Evolutionary conservation across 805 yeast species (phyloP).

Genomic region (Saccharomycopsis sp.): DNA sequence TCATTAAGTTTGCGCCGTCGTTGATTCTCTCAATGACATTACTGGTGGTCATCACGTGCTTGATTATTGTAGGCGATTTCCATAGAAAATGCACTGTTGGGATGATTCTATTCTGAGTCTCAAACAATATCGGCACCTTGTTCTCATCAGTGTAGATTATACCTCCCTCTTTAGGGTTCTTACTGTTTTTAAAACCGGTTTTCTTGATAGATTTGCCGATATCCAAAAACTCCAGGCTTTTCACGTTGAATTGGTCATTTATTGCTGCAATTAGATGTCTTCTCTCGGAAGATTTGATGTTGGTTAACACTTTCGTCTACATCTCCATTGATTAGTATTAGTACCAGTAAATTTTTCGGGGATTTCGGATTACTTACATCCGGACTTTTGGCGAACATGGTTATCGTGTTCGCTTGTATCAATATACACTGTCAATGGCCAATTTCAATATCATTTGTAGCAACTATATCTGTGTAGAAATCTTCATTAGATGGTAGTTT

Average conservation of each 20-base stretch:
- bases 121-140: conserved; percentile 70
- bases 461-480: too few relatives aligned
- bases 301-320: conserved; percentile 56
- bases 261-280: conserved; percentile 44
- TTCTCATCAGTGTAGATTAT: conserved; percentile 56
- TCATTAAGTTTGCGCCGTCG: conserved; percentile 78
- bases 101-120: conserved; percentile 43
- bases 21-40: conserved; percentile 63
- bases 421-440: too few relatives aligned
- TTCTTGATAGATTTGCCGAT: neutral
- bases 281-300: conserved; percentile 77
- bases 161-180: conserved; percentile 33
- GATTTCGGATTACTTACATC: neutral
- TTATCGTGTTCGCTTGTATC: neutral
- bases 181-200: neutral
- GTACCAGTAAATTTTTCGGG: neutral
- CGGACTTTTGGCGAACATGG: neutral
- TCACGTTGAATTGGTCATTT: conserved; percentile 36
- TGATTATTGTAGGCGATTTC: conserved; percentile 60
- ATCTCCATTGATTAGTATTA: neutral
- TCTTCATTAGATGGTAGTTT: too few relatives aligned
- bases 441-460: too few relatives aligned
- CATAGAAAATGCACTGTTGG: conserved; percentile 76
- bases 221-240: conserved; percentile 26
- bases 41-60: conserved; percentile 63